Evolutionary conservation across 1,139 yeast genomes (phyloP).

Genomic region (Pichia sp.): DNA sequence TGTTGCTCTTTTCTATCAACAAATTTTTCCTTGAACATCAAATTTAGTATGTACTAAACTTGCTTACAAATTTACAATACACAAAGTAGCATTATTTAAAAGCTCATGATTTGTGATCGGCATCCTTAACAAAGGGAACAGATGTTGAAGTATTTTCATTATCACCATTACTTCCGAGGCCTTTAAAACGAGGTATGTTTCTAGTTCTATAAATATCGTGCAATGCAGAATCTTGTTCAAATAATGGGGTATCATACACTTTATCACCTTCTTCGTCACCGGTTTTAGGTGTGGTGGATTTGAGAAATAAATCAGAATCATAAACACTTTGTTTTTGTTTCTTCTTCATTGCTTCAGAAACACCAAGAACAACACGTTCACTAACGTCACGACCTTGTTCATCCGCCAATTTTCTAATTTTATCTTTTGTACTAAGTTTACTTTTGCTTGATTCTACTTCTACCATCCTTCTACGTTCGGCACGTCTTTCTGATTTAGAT

Average conservation of each 20-base stretch:
- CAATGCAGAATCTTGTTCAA: constrained; percentile 45
- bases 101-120: constrained; percentile 1
- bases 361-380: constrained; percentile 48
- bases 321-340: constrained; percentile 36
- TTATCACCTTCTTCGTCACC: constrained; percentile 39
- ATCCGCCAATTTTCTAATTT: constrained; percentile 37
- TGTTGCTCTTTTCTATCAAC: background rate
- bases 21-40: background rate
- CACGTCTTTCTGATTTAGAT: constrained; percentile 28
- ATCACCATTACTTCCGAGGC: constrained; percentile 24
- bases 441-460: constrained; percentile 40
- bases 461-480: constrained; percentile 40
- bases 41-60: background rate
- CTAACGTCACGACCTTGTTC: constrained; percentile 47
- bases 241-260: constrained; percentile 51
- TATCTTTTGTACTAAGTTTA: constrained; percentile 41
- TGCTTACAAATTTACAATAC: background rate
- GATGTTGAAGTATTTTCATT: constrained; percentile 28
- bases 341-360: constrained; percentile 28
- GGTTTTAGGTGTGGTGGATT: constrained; percentile 34
- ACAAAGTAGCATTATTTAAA: background rate
- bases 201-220: constrained; percentile 43
- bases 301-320: constrained; percentile 49
- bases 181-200: constrained; percentile 16
- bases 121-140: constrained; percentile 45